Conservation (phyloP, 2,329 filamentous ascomycete species). For the Tympanopsis confertula region DNA sequence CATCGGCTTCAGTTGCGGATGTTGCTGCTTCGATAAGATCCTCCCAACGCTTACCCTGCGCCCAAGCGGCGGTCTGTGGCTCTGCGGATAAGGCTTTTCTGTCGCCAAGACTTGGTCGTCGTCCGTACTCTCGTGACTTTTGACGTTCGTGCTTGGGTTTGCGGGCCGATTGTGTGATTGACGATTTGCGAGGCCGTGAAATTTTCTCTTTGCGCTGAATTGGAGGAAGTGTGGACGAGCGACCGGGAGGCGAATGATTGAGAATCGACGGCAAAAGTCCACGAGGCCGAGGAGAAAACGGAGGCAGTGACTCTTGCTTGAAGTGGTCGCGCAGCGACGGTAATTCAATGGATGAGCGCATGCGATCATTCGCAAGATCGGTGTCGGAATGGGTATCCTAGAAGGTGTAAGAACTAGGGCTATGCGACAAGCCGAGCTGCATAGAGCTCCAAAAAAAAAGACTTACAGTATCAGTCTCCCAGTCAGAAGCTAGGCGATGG, state of each 20-base stretch:
- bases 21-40: slow-evolving; percentile 91
- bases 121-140: slow-evolving; percentile 41
- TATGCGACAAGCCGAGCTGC: too few species aligned
- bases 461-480: slow-evolving; percentile 63
- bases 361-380: background rate
- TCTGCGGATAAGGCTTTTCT: slow-evolving; percentile 81
- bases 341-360: slow-evolving; percentile 45
- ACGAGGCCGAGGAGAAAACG: slow-evolving; percentile 34
- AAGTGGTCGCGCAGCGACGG: slow-evolving; percentile 43
- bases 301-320: slow-evolving; percentile 58
- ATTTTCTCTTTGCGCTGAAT: slow-evolving; percentile 64
- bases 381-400: background rate
- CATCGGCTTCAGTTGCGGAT: slow-evolving; percentile 80
- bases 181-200: slow-evolving; percentile 71
- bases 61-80: slow-evolving; percentile 48
- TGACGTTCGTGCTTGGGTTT: slow-evolving; percentile 71
- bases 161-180: slow-evolving; percentile 67
- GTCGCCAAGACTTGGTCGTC: slow-evolving; percentile 52
- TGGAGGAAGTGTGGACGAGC: slow-evolving; percentile 79
- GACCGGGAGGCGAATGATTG: slow-evolving; percentile 69
- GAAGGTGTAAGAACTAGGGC: background rate
- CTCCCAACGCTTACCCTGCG: slow-evolving; percentile 82
- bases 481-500: slow-evolving; percentile 61
- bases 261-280: slow-evolving; percentile 77
- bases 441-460: too few species aligned